Conservation (phyloP, 1,284 basidiomycete species). For the Austroboletus rostrupii region DNA sequence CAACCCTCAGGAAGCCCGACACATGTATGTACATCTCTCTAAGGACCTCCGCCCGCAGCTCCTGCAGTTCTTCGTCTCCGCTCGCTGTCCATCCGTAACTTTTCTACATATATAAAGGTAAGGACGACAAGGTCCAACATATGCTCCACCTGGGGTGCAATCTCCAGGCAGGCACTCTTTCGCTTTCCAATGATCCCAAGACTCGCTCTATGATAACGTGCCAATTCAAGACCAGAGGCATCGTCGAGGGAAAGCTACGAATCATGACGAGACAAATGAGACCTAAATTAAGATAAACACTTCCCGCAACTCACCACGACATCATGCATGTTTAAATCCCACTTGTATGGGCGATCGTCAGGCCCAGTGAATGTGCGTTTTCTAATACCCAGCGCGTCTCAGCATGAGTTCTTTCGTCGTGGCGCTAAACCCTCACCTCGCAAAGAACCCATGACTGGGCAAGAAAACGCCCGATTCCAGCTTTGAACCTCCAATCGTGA, state of each 20-base stretch:
- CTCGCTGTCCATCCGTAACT: conserved; percentile 29
- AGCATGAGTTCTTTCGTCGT: neutral
- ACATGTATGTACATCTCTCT: neutral
- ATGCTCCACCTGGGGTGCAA: conserved; percentile 31
- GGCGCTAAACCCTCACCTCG: conserved; percentile 10
- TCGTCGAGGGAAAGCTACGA: conserved; percentile 25
- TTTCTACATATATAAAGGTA: conserved; percentile 39
- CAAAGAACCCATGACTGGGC: conserved; percentile 15
- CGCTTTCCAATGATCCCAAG: conserved; percentile 21
- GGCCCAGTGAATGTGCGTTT: conserved; percentile 27
- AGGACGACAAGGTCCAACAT: conserved; percentile 37
- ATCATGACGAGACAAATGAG: neutral
- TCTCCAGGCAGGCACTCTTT: conserved; percentile 31
- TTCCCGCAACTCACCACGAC: conserved; percentile 16
- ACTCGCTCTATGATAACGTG: conserved; percentile 25
- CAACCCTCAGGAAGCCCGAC: neutral
- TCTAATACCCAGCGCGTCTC: conserved; percentile 2
- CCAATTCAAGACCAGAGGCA: conserved; percentile 16
- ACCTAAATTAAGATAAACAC: neutral
- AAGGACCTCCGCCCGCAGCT: conserved; percentile 18
- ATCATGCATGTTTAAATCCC: conserved; percentile 18
- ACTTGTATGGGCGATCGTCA: conserved; percentile 23
- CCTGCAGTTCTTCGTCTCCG: conserved; percentile 1
- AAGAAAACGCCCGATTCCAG: conserved; percentile 21
- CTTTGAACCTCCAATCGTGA: conserved; percentile 15